A percentile compares a stretch with the other conserved stretches of the same genome.
These are phyloP conservation scores for Candida xyloterini DNA, from an alignment of 805 yeast species.

Conservation along the genomic window DNA sequence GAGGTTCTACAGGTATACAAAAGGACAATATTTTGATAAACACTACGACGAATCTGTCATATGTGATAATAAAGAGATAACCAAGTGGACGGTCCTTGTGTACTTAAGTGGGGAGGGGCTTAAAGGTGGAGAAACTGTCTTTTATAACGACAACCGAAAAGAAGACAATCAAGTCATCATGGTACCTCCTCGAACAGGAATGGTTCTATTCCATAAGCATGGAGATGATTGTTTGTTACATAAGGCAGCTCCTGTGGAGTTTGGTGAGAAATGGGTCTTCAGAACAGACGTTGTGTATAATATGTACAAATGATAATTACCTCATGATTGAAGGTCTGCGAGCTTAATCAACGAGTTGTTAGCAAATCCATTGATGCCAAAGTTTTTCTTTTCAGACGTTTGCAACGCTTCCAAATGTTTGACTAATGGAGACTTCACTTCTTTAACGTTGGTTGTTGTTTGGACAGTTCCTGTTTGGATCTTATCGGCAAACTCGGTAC, in stretches of 20 bases:
- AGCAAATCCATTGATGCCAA: slow-evolving; percentile 22
- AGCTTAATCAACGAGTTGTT: slow-evolving; percentile 25
- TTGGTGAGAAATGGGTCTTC: slow-evolving; percentile 61
- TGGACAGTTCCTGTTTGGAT: slow-evolving; percentile 24
- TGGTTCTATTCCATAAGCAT: slow-evolving; percentile 61
- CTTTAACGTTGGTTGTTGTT: slow-evolving; percentile 5
- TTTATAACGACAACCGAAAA: slow-evolving; percentile 32
- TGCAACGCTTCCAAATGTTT: slow-evolving; percentile 20
- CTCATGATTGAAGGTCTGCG: slow-evolving; percentile 22
- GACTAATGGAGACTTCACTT: slow-evolving; percentile 23
- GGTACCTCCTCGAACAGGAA: slow-evolving; percentile 50
- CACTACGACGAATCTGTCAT: slow-evolving; percentile 60
- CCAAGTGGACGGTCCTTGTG: slow-evolving; percentile 58
- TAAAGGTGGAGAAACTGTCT: slow-evolving; percentile 58
- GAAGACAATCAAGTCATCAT: slow-evolving; percentile 19
- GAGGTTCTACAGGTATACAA: slow-evolving; percentile 50
- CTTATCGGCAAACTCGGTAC: slow-evolving; percentile 36
- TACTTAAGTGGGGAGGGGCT: slow-evolving; percentile 57
- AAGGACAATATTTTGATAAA: slow-evolving; percentile 57
- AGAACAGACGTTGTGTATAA: slow-evolving; percentile 51
- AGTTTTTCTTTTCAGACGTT: slow-evolving; percentile 5
- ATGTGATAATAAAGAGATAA: slow-evolving; percentile 35
- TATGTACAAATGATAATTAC: slow-evolving; percentile 10
- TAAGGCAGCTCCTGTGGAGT: slow-evolving; percentile 50
- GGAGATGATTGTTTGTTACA: slow-evolving; percentile 63